Base-by-base conservation (phyloP, 345 rosid species). In the Rhodomyrtus tomentosa region DNA sequence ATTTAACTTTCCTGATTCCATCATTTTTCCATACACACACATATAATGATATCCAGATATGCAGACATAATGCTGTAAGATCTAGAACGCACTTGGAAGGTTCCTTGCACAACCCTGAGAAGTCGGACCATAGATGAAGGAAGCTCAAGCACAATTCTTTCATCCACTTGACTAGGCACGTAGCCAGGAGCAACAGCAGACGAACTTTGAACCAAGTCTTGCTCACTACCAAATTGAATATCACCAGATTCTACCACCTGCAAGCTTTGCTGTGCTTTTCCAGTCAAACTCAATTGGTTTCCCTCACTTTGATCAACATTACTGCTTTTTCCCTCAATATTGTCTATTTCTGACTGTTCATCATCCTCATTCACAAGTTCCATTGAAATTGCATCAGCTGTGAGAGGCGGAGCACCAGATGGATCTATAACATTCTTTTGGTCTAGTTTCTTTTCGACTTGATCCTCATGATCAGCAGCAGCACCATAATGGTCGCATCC, bases 91-190 rank as follows among this genome's bases (percentile, higher is more conserved):
- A 95, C 99, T 86, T 98, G 99, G 89, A 96, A 95, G 83, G 94
- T 98, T 93, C 99, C 99, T 81, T 86, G 93, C 83, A 93, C 88
- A 88, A 95, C 97, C 88, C 94, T 89, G 85, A 96, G 89, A 5
- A 98, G 98, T 76, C 98, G 93, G 88, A 98, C 98, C 99, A 98
- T 98, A 62, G 99, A 95, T 83, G 99, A 90, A 83, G 96, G 91
- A 90, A 96, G 92, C 90, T 96, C 99, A 88, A 95, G 92, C 92
- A 95, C 90, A 82, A 98, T 95, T 88, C 96, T 93, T 91, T 95
- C 99, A 88, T 98, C 95, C 83, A 89, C 91, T 88, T 96, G 96
- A 87, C 96, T 93, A 73, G 98, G 98, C 86, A 94, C 92, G 90
- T 92, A 94, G 86, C 99, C 99, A 83, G 96, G 93, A 84, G 95